These are phyloP conservation scores for Chrysoporthe deuterocubensis DNA, from an alignment of 2,329 filamentous ascomycete species.

Conservation along the genomic window DNA sequence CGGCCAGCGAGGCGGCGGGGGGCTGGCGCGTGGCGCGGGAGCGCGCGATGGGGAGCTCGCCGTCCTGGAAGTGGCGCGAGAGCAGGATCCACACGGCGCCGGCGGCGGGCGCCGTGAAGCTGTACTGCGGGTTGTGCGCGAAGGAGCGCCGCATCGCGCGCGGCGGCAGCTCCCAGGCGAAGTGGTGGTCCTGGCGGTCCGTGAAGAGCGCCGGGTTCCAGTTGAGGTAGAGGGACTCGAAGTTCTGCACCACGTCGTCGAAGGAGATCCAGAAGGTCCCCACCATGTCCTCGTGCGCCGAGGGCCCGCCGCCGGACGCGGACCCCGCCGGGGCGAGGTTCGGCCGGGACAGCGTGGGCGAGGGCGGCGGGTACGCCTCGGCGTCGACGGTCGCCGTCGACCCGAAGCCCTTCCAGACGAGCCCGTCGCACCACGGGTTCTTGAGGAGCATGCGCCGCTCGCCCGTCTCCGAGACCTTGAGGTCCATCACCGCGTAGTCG, in stretches of 20 bases:
- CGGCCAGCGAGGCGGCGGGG: conserved; percentile 42
- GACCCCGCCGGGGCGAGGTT: conserved; percentile 10
- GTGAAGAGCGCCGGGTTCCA: conserved; percentile 90
- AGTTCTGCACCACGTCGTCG: conserved; percentile 86
- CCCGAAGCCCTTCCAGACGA: conserved; percentile 67
- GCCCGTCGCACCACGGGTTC: conserved; percentile 91
- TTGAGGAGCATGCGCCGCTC: conserved; percentile 80
- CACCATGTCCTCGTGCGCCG: conserved; percentile 45
- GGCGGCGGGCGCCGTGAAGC: conserved; percentile 60
- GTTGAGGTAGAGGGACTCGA: conserved; percentile 95
- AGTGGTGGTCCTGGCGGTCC: conserved; percentile 85
- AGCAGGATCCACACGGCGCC: conserved; percentile 82
- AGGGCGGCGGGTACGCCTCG: conserved; percentile 30
- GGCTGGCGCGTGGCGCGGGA: conserved; percentile 37
- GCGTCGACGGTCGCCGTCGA: conserved; percentile 38
- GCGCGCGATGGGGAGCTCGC: conserved; percentile 61
- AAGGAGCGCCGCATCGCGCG: conserved; percentile 58
- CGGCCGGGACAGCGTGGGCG: conserved; percentile 25
- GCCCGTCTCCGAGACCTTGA: conserved; percentile 63
- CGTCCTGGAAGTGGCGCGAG: conserved; percentile 81
- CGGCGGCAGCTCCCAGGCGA: conserved; percentile 71
- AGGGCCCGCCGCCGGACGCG: conserved; percentile 9
- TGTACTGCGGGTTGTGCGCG: conserved; percentile 72
- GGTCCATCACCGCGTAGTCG: conserved; percentile 88
- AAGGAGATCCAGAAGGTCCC: conserved; percentile 95